Base-by-base conservation (phyloP, 345 rosid genomes). In the Zanthoxylum bungeanum region DNA sequence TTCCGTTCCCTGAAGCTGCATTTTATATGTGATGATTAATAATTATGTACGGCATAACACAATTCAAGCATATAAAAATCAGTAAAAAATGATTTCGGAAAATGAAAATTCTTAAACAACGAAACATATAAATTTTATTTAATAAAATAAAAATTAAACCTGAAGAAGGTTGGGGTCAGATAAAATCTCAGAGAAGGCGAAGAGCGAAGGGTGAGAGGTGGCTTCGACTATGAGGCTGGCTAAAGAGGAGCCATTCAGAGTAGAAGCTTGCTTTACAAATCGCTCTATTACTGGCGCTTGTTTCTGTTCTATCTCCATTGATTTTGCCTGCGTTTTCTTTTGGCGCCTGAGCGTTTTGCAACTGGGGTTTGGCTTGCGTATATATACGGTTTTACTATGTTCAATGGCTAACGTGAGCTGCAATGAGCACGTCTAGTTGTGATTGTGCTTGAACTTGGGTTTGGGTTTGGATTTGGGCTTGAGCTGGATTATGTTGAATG, bases 161-260 rank as follows among this genome's bases (percentile, higher is more conserved):
- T 85, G 74, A 33, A 77, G 70, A 52, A 90, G 74, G 61, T 58
- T 69, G 31, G 94, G 86, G 31, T 84, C 84, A 8, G 85, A 80
- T 76, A 93, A 87, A 83, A 93, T 91, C 90, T 93, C 97, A 25
- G 97, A 91, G 89, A 93, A 93, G 66, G 93, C 97, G 62, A 91
- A 93, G 75, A 93, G 98, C n/a, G 83, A 88, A 28, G 97, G 93
- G 64, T 93, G 86, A 50, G 96, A 88, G 53, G 97, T 91, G 77
- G 93, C 94, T 75, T 91, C 96, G 22, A 81, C 62, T 33, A 91
- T 71, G 77, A 91, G 49, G 16, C 37, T 40, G 17, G 39, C 46
- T 6, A 74, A 58, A 9, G 66, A 27, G 21, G 77, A 63, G 50
- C 16, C 73, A 10, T 37, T 31, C 42, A 67, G 68, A 25, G 78